These are phyloP conservation scores for Cladosporium velox DNA, from an alignment of 2,329 filamentous ascomycete genomes.

Conservation along the genomic window DNA sequence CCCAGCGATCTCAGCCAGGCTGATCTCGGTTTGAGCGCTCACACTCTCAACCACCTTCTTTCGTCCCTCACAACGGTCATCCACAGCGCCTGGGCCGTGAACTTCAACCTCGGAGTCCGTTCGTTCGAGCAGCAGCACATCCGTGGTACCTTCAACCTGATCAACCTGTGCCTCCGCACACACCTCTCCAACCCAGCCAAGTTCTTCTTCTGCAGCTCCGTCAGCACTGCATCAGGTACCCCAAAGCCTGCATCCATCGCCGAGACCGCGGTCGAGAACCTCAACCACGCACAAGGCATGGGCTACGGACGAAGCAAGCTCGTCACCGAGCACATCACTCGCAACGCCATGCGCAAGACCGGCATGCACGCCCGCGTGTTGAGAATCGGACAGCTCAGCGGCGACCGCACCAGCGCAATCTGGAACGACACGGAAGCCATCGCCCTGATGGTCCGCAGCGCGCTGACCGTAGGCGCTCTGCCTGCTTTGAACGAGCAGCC, in stretches of 20 bases:
- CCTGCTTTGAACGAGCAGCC: conserved; percentile 45
- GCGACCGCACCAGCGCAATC: conserved; percentile 47
- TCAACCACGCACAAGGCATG: conserved; percentile 27
- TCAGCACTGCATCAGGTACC: conserved; percentile 43
- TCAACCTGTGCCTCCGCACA: conserved; percentile 41
- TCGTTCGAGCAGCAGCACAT: conserved; percentile 54
- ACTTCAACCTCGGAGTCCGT: conserved; percentile 56
- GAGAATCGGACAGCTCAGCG: conserved; percentile 50
- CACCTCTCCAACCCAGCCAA: conserved; percentile 38
- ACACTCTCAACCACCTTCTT: conserved; percentile 25
- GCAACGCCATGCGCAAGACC: conserved; percentile 22
- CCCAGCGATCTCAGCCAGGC: conserved; percentile 44
- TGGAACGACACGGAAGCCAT: conserved; percentile 56
- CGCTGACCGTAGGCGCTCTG: conserved; percentile 48
- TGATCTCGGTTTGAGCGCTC: conserved; percentile 44
- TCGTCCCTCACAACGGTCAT: conserved; percentile 48
- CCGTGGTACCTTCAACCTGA: conserved; percentile 47
- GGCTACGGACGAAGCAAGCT: conserved; percentile 32
- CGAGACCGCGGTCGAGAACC: conserved; percentile 23
- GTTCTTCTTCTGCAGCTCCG: conserved; percentile 56
- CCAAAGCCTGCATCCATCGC: conserved; percentile 25
- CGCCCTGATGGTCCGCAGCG: conserved; percentile 52
- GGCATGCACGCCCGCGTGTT: conserved; percentile 28
- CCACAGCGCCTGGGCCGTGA: conserved; percentile 57
- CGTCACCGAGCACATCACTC: conserved; percentile 28